Evolutionary conservation across 352 stramenopile species (phyloP).

Genomic region (Porosira glacialis): DNA sequence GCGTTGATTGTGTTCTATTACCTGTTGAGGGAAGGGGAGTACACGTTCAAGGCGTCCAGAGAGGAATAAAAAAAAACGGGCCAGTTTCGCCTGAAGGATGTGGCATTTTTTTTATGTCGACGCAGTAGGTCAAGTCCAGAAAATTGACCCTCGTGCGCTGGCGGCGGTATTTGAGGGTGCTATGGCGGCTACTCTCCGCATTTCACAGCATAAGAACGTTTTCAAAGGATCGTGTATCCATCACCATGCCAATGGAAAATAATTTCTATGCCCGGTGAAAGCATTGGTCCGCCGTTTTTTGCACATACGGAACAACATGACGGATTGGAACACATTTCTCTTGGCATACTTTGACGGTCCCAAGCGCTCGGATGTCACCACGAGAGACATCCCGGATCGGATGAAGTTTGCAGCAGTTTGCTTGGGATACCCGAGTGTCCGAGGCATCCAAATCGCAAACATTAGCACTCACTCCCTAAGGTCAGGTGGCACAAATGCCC

Average conservation of each 20-base stretch:
- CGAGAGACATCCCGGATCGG: not conserved
- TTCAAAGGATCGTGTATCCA: constrained; percentile 13
- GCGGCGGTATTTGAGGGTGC: not conserved
- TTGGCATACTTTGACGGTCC: not conserved
- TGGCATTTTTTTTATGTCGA: constrained; percentile 22
- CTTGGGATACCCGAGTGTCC: not conserved
- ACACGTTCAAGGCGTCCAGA: constrained; percentile 12
- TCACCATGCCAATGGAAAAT: constrained; percentile 7
- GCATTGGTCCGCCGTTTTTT: constrained; percentile 1
- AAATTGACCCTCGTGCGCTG: not conserved
- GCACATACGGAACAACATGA: not conserved
- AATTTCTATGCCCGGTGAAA: not conserved
- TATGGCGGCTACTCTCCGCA: constrained; percentile 7
- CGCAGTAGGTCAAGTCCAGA: not conserved
- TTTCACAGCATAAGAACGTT: constrained; percentile 33
- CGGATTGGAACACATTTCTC: not conserved
- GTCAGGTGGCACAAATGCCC: constrained; percentile 17
- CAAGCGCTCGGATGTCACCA: not conserved
- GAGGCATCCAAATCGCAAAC: constrained; percentile 20
- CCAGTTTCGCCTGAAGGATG: constrained; percentile 22
- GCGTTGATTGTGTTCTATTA: constrained; percentile 42
- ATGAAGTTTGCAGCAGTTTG: constrained; percentile 10
- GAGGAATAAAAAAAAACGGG: constrained; percentile 15
- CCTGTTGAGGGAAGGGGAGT: constrained; percentile 29
- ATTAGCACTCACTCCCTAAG: constrained; percentile 27